Conservation (phyloP, 805 yeast genomes). For the Ascoidea tarda region DNA sequence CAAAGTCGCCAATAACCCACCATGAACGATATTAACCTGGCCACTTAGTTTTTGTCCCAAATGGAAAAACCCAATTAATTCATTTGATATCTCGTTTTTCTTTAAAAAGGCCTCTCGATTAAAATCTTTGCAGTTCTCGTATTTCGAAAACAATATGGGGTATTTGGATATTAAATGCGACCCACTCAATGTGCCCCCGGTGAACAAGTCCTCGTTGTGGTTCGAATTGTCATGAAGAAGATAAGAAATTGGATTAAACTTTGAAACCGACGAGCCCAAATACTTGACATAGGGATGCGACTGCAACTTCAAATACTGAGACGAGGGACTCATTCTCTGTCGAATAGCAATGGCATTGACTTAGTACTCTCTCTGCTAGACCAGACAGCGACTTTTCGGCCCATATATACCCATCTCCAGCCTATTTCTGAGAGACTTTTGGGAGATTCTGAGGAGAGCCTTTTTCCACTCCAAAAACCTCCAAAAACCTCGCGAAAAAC, state of each 20-base stretch:
- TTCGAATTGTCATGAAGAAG: neutral
- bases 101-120: neutral
- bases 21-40: slow-evolving; percentile 62
- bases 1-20: slow-evolving; percentile 66
- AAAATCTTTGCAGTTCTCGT: neutral
- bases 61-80: slow-evolving; percentile 51
- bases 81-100: slow-evolving; percentile 17
- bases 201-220: slow-evolving; percentile 1
- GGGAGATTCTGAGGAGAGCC: too few relatives aligned
- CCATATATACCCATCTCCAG: too few relatives aligned
- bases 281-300: too few relatives aligned
- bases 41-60: slow-evolving; percentile 55
- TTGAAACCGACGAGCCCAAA: too few relatives aligned
- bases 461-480: too few relatives aligned
- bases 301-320: too few relatives aligned
- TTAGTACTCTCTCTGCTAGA: too few relatives aligned
- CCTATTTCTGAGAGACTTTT: too few relatives aligned
- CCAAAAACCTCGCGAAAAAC: too few relatives aligned
- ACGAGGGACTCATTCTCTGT: too few relatives aligned
- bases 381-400: too few relatives aligned
- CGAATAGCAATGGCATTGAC: too few relatives aligned
- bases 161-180: neutral
- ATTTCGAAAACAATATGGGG: slow-evolving; percentile 1
- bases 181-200: slow-evolving; percentile 1
- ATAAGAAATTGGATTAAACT: slow-evolving; percentile 1